Percentiles rank a stretch among this genome's conserved stretches.
Conservation (phyloP, 164 flowering plant genomes). For the Piper longum region DNA sequence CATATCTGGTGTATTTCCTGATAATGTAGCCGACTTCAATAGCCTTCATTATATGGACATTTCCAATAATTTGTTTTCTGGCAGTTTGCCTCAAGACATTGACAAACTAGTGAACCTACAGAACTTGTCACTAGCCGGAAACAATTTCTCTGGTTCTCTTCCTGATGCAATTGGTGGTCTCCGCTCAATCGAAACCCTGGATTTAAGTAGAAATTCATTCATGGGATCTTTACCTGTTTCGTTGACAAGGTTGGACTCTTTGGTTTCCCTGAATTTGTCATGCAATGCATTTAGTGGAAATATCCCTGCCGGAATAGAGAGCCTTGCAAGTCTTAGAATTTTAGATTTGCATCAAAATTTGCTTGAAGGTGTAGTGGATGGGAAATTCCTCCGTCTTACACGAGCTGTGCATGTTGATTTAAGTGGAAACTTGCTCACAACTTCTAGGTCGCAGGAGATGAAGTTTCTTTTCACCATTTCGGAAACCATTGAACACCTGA, state of each 20-base stretch:
- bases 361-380: constrained; percentile 55
- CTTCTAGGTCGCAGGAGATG: constrained; percentile 39
- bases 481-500: constrained; percentile 32
- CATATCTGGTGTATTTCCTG: constrained; percentile 48
- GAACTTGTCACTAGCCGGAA: constrained; percentile 77
- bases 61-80: constrained; percentile 63
- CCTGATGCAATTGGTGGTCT: constrained; percentile 62
- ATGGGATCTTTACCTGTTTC: constrained; percentile 29
- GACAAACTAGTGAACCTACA: constrained; percentile 40
- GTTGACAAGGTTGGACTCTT: constrained; percentile 22
- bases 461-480: constrained; percentile 27
- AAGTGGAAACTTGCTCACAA: constrained; percentile 55
- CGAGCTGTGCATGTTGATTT: constrained; percentile 65
- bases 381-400: constrained; percentile 43
- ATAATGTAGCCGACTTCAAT: constrained; percentile 37
- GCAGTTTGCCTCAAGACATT: constrained; percentile 48
- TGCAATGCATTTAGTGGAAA: constrained; percentile 33
- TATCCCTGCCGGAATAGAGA: constrained; percentile 28
- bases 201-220: constrained; percentile 40
- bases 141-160: constrained; percentile 71
- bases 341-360: constrained; percentile 59
- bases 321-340: constrained; percentile 26
- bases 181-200: constrained; percentile 47
- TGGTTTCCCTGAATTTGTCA: constrained; percentile 41
- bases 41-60: constrained; percentile 62